Conservation (phyloP, 257 asterid genomes). For the Misopates orontium region DNA sequence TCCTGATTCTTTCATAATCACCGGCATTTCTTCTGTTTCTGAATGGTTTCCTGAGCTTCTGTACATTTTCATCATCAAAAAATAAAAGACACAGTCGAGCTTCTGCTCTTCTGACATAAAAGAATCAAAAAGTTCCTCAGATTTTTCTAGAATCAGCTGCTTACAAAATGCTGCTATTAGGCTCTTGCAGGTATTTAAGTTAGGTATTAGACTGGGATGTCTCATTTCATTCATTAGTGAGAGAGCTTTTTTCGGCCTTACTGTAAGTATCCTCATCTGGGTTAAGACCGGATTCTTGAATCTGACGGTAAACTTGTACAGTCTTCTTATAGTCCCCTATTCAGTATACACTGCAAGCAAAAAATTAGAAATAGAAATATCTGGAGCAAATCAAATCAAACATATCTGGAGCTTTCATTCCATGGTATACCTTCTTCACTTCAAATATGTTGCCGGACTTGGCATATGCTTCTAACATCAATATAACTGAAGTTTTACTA, state of each 20-base stretch:
- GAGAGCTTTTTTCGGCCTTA: slow-evolving; percentile 73
- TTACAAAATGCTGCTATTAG: slow-evolving; percentile 89
- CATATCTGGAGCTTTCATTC: slow-evolving; percentile 94
- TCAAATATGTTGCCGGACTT: slow-evolving; percentile 75
- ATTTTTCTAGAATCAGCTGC: slow-evolving; percentile 73
- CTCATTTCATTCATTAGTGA: slow-evolving; percentile 69
- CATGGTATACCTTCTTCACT: slow-evolving; percentile 82
- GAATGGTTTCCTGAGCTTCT: slow-evolving; percentile 66
- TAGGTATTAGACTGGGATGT: slow-evolving; percentile 54
- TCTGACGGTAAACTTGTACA: slow-evolving; percentile 59
- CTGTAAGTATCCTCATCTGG: slow-evolving; percentile 83
- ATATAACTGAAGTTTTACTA: slow-evolving; percentile 75
- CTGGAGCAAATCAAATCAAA: slow-evolving; percentile 79
- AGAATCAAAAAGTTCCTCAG: slow-evolving; percentile 76
- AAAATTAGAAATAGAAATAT: slow-evolving; percentile 65
- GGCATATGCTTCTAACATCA: slow-evolving; percentile 97
- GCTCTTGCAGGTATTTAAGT: slow-evolving; percentile 76
- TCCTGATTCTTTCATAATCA: slow-evolving; percentile 87
- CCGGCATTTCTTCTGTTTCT: slow-evolving; percentile 73
- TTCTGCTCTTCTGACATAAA: slow-evolving; percentile 58
- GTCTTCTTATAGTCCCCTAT: slow-evolving; percentile 89
- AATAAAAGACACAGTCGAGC: slow-evolving; percentile 79
- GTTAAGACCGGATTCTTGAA: slow-evolving; percentile 68
- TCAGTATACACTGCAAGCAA: slow-evolving; percentile 68
- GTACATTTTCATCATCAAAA: slow-evolving; percentile 95